Evolutionary conservation across 306 rosid species (phyloP).

Genomic region (Malus fusca): DNA sequence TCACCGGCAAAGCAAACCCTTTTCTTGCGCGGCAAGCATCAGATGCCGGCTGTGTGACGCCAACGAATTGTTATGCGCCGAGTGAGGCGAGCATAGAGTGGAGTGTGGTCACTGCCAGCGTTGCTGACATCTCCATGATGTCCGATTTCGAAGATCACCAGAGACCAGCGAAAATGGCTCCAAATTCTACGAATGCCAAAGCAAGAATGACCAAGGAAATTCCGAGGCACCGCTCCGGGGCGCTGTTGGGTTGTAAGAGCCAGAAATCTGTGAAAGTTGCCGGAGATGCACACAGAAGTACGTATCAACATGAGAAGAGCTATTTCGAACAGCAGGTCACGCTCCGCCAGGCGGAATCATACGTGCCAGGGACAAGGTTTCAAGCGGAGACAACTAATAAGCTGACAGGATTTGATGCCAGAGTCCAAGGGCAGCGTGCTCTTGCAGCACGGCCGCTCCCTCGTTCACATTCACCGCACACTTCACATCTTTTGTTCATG

Average conservation of each 20-base stretch:
- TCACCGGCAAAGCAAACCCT: constrained; percentile 45
- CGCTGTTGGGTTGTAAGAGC: constrained; percentile 64
- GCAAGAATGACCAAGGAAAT: constrained; percentile 25
- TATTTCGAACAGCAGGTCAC: constrained; percentile 6
- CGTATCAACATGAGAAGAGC: constrained; percentile 23
- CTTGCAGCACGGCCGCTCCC: constrained; percentile 31
- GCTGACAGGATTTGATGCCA: constrained; percentile 32
- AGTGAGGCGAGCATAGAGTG: constrained; percentile 95
- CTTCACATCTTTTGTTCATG: constrained; percentile 44
- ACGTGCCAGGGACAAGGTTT: constrained; percentile 34
- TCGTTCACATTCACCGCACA: constrained; percentile 43
- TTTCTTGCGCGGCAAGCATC: constrained; percentile 40
- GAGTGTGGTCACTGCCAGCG: constrained; percentile 92
- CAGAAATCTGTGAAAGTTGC: constrained; percentile 70
- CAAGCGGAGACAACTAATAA: constrained; percentile 41
- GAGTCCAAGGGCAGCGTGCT: constrained; percentile 33
- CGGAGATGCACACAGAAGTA: constrained; percentile 35
- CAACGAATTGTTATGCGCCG: constrained; percentile 73
- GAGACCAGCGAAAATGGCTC: constrained; percentile 29
- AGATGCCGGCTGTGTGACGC: constrained; percentile 53
- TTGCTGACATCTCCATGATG: constrained; percentile 56
- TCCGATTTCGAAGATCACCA: constrained; percentile 68
- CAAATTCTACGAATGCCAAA: constrained; percentile 18
- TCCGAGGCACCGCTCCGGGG: constrained; percentile 29
- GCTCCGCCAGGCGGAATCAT: constrained; percentile 27